Percentiles rank a stretch among this genome's conserved stretches.
Conservation (phyloP, 2,329 filamentous ascomycete species). For the Lithohypha guttulata region DNA sequence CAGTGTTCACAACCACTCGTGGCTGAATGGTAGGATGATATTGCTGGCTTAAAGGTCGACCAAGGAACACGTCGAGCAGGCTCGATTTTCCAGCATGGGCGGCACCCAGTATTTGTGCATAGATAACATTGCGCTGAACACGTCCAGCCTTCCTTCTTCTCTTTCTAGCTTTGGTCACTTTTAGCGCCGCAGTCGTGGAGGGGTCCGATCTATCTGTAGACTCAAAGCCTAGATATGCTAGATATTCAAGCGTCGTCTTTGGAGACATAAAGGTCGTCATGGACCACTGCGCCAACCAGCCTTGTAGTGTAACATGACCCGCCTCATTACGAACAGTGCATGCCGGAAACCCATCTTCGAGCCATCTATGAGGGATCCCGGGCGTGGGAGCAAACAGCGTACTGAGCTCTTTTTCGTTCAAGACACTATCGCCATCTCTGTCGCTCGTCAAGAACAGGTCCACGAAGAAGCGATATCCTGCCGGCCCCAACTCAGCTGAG, state of each 20-base stretch:
- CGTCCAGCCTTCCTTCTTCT: conserved; percentile 68
- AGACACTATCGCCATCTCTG: conserved; percentile 90
- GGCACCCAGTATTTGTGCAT: conserved; percentile 84
- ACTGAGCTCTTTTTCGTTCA: conserved; percentile 74
- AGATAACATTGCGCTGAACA: conserved; percentile 86
- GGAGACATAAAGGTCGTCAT: conserved; percentile 98
- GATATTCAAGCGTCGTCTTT: conserved; percentile 87
- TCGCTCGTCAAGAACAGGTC: conserved; percentile 92
- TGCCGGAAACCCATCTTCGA: conserved; percentile 78
- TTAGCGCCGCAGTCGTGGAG: conserved; percentile 71
- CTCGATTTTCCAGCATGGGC: conserved; percentile 82
- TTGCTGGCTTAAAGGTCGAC: conserved; percentile 64
- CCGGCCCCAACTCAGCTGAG: conserved; percentile 85
- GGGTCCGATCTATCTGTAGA: conserved; percentile 60
- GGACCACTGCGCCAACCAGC: conserved; percentile 97
- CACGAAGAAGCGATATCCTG: conserved; percentile 94
- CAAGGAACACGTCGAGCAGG: conserved; percentile 81
- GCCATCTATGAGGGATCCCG: conserved; percentile 76
- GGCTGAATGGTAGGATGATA: conserved; percentile 95
- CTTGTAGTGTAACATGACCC: conserved; percentile 88
- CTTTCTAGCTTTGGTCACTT: conserved; percentile 86
- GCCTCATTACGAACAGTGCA: conserved; percentile 93
- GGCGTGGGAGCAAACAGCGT: conserved; percentile 89
- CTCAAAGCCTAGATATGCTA: conserved; percentile 93
- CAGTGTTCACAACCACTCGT: conserved; percentile 85